Base-by-base conservation (phyloP, 257 asterid species). In the Solanum sitiens region DNA sequence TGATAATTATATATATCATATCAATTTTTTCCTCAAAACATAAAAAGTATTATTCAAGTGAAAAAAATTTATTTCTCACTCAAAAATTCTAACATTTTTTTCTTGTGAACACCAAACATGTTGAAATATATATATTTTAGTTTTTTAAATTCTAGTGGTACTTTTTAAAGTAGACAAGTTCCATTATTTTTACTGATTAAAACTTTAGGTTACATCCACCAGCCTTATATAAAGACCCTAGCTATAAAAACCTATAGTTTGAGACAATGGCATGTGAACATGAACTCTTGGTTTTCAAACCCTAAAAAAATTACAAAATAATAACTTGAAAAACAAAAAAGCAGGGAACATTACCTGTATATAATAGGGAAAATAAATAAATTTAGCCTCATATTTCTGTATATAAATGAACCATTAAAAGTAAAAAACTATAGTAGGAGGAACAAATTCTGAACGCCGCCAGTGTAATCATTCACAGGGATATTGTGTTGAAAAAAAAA, bases 361-460 rank as follows among this genome's bases (percentile, higher is more conserved):
- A 72, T n/a, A 53, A 23, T 68, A 63, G 59, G 87, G 8, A 16
- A 59, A 59, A 8, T 59, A 77, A 45, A 77, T 77, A 44, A 15
- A 27, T 80, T 80, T 47, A 15, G 27, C 42, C 18, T 27, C 3
- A 77, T 76, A 39, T 39, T 37, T 44, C 15, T 65, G 30, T 65
- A 74, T 39, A 75, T 18, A 39, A 40, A 82, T 82, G 68, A 47
- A 80, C 85, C 44, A 47, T 23, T 75, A 75, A 40, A 75, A 76
- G 84, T 44, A 13, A 76, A 77, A 70, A 16, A 65, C 91, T 89
- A 87, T 88, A 87, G 87, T 77, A 42, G 84, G 92, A 90, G 90
- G 87, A 92, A 90, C 94, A 92, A 92, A 80, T 89, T 89, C 93
- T 92, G 94, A 87, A 90, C 94, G 92, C 92, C 94, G 92, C 91